Evolutionary conservation across 345 rosid species (phyloP), one percentile per base, ranked within the genome.

Genomic region (Bruguiera sexangula): DNA sequence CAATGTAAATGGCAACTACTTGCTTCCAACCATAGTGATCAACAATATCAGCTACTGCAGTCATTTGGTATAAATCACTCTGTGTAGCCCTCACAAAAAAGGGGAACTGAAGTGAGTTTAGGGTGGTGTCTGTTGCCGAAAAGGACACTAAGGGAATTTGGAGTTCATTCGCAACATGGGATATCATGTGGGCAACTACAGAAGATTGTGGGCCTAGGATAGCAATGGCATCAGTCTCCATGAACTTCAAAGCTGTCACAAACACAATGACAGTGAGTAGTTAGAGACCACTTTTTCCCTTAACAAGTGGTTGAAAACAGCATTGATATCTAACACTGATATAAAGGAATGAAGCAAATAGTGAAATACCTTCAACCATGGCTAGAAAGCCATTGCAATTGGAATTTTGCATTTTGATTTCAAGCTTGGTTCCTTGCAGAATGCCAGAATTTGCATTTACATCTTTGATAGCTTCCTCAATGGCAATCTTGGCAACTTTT

Each of bases 201-300:
- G 98, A 87, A 79, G 93, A 85, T 64, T 91, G 97, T 6, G 98
- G 98, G 54, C 98, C 98, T 68, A 94, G 71, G 51, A 94, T 80
- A 34, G 96, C 96, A 26, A 91, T 71, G 13, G 77, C 66, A 65
- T 91, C 93, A 27, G 79, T 87, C 89, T 87, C 96, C 98, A 91
- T 91, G 81, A 88, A 88, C 68, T 73, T 79, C 88, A 94, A 73
- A 53, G 91, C 98, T 94, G 85, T 51, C 68, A 77, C 69, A 72
- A 68, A 65, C 53, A 80, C 16, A 71, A 48, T 54, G 63, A 67
- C 36, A 36, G 46, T 3, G 69, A 18, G 72, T 0, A 24, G 53
- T 52, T 19, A 43, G 31, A 22, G 31, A 20, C 56, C 64, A 67
- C 57, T 66, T 30, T 60, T 51, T 29, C 30, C 51, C 51, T 68